A percentile compares a stretch with the other conserved stretches of the same genome.
These are phyloP conservation scores for Candida anutae DNA, from an alignment of 1,139 yeast species.

Conservation along the genomic window DNA sequence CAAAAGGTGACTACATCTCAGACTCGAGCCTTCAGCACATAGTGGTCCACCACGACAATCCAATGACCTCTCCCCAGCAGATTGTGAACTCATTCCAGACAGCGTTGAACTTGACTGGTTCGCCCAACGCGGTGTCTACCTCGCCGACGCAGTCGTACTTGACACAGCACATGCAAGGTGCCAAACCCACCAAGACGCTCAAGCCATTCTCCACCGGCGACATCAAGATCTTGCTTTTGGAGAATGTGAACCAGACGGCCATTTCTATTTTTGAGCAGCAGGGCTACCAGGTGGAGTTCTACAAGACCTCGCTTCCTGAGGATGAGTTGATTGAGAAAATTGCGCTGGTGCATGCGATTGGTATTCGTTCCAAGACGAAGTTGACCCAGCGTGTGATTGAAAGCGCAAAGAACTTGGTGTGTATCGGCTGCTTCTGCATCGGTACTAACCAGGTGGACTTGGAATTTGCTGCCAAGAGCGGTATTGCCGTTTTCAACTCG, in stretches of 20 bases:
- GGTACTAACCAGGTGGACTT: conserved; percentile 98
- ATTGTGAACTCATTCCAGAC: conserved; percentile 54
- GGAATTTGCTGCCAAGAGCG: conserved; percentile 83
- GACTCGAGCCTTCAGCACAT: no score
- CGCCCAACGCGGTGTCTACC: conserved; percentile 71
- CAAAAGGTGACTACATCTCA: no score
- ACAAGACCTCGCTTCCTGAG: conserved; percentile 84
- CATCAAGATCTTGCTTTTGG: conserved; percentile 81
- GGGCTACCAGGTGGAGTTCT: conserved; percentile 95
- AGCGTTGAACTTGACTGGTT: conserved; percentile 42
- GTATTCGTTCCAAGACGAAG: conserved; percentile 95
- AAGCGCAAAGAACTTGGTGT: conserved; percentile 84
- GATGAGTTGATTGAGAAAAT: conserved; percentile 93
- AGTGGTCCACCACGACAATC: no score
- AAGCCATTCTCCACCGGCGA: conserved; percentile 91
- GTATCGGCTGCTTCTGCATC: conserved; percentile 96
- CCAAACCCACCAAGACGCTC: conserved; percentile 56
- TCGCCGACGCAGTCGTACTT: conserved; percentile 56
- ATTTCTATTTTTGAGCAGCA: conserved; percentile 74
- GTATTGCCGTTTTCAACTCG: conserved; percentile 96
- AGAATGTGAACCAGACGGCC: conserved; percentile 91
- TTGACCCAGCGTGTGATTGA: conserved; percentile 70
- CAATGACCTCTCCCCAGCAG: conserved; percentile 64
- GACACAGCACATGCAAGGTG: conserved; percentile 31
- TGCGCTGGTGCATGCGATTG: conserved; percentile 89